Base-by-base conservation (phyloP, 1,139 yeast genomes). In the Arxiozyma bovina region DNA sequence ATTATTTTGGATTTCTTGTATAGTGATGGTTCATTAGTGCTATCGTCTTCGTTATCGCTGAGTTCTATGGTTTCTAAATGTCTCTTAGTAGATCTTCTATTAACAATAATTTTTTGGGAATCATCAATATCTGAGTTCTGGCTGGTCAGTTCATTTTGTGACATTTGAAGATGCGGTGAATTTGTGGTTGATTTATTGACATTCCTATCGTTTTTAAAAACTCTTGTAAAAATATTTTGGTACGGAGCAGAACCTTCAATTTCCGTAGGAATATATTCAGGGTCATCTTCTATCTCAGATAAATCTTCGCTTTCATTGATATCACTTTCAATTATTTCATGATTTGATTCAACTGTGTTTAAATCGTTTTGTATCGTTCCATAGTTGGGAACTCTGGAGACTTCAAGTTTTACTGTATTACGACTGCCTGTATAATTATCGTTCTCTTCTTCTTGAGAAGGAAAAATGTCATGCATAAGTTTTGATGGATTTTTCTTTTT, bases 261-360 rank as follows among this genome's bases (percentile, higher is more conserved):
- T 18, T 18, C 18, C 1, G 49, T 46, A 11, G 49, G 22, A 18
- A 46, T 34, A 38, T 34, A 46, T 21, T 21, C 47, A 18, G 42
- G 4, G 23, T 34, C 43, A 43, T 45, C 65, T 12, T 63, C 66
- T 11, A 65, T 52, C 53, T 67, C 70, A 1, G 70, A 69, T 34
- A 67, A 51, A 42, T 67, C 71, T 52, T 67, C 70, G 1, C 69
- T 65, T 23, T 56, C 57, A 34, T 67, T 69, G 1, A 57, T 54
- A 40, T 67, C 70, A 54, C 67, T 64, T 25, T 59, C 45, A 7
- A 61, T 58, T 4, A 62, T 46, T 30, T 46, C 49, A 21, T 42
- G 30, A 22, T 38, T 21, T 22, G 27, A 25, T 38, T 38, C 30
- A 22, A 6, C 7, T 6, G 20, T 12, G 11, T 21, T n/a, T 11